Base-by-base conservation (phyloP, 257 asterid species). In the Jaltomata sinuosa region DNA sequence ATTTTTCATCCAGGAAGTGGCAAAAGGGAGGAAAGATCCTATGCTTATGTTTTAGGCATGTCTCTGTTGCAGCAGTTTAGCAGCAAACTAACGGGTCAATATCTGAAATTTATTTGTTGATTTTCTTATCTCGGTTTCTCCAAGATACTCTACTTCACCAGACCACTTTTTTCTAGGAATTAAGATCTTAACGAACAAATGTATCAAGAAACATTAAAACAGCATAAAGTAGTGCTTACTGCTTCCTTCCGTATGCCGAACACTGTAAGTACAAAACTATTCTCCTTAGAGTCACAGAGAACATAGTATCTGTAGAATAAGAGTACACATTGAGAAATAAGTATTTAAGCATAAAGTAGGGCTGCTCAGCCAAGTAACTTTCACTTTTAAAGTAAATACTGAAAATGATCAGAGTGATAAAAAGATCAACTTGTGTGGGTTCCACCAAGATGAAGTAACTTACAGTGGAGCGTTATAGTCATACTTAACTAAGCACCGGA, bases 271-370 rank as follows among this genome's bases (percentile, higher is more conserved):
- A 93, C 88, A 78, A 84, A 93, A 88, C 98, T 91, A 42, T 64
- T 87, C 90, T 91, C 94, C 84, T 89, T 91, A 78, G 97, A 86
- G 87, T 93, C 99, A 72, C 97, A 93, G 82, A 95, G 88, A 86
- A 93, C 62, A 90, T 94, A 94, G 87, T 92, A 94, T 80, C 99
- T 95, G 96, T 88, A 89, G 57, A 18, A 79, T 8, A 36, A 80
- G 54, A 64, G n/a, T 32, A 38, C 8, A 79, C 31, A 15, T 9
- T 10, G 14, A 29, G 29, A 18, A 8, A 71, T n/a, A 12, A 34
- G 25, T 9, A 32, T 74, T 50, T 25, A 61, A 59, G 8, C 34
- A 59, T 59, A 22, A 61, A 61, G 68, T 61, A 61, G 68, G 65
- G 36, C 36, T 25, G 34, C 36, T 61, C 68, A 25, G 68, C 19